phyloP scores from a whole-genome alignment of 257 asterid genomes.

The Galeopsis tetrahit region DNA sequence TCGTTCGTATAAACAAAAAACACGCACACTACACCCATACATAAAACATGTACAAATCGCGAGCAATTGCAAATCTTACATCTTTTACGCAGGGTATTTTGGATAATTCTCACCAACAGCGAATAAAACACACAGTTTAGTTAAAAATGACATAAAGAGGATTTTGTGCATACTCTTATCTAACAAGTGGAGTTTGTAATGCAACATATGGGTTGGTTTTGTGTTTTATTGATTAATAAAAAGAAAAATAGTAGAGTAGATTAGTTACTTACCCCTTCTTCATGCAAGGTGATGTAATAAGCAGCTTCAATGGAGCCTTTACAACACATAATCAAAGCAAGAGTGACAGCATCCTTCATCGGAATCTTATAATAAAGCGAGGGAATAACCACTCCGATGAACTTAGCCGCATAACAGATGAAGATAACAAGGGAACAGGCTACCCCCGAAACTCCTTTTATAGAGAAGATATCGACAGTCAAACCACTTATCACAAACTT shows the following conservation, averaged over 20 bases:
- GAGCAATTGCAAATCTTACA: no score
- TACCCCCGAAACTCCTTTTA: constrained; percentile 22
- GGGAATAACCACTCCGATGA: constrained; percentile 46
- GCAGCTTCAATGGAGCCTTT: constrained; percentile 62
- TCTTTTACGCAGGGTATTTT: no score
- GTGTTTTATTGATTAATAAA: no score
- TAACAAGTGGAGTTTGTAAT: no score
- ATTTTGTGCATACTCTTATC: no score
- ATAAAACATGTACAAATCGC: no score
- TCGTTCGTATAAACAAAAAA: no score
- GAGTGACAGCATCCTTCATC: constrained; percentile 48
- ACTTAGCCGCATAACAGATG: constrained; percentile 46
- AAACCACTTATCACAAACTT: constrained; percentile 49
- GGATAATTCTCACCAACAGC: no score
- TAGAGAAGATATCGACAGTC: constrained; percentile 35
- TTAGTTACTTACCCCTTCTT: constrained; percentile 46
- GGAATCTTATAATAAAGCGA: constrained; percentile 45
- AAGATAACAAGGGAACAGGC: constrained; percentile 36
- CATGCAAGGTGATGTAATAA: constrained; percentile 45
- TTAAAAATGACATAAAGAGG: no score
- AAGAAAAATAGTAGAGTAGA: neutral
- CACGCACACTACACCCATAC: no score
- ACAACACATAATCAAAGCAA: constrained; percentile 62
- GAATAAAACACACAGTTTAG: no score
- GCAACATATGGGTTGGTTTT: no score